A percentile compares a stretch with the other conserved stretches of the same genome.
These are phyloP conservation scores for Stylonectria norvegica DNA, from an alignment of 2,329 filamentous ascomycete species.

Conservation along the genomic window DNA sequence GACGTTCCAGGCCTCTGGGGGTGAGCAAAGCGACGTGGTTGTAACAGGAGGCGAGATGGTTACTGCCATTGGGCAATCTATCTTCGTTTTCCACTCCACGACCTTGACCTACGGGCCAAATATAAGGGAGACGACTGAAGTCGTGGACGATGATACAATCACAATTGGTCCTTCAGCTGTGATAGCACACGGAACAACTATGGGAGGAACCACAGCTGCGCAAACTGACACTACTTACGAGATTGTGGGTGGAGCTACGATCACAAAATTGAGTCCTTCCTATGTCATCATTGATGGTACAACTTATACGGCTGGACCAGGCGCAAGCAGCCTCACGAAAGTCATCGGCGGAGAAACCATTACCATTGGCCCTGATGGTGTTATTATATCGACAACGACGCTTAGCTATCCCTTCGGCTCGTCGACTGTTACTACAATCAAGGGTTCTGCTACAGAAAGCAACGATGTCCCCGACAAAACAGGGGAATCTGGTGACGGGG, in stretches of 20 bases:
- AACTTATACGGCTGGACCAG: conserved; percentile 51
- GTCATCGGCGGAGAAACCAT: conserved; percentile 49
- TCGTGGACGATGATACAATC: conserved; percentile 50
- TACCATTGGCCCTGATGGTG: conserved; percentile 48
- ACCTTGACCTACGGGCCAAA: conserved; percentile 45
- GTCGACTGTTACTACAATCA: conserved; percentile 41
- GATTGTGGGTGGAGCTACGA: conserved; percentile 51
- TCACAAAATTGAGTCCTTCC: conserved; percentile 48
- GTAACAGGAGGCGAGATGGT: conserved; percentile 48
- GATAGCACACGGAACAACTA: conserved; percentile 36
- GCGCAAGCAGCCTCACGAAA: conserved; percentile 41
- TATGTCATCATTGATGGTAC: conserved; percentile 47
- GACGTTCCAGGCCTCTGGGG: conserved; percentile 30
- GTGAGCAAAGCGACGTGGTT: conserved; percentile 40
- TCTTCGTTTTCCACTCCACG: conserved; percentile 40
- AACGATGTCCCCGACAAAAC: conserved; percentile 26
- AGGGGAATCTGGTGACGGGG: conserved; percentile 14
- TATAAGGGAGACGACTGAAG: conserved; percentile 32
- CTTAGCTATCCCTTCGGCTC: conserved; percentile 45
- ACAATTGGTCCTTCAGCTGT: conserved; percentile 47
- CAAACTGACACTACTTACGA: conserved; percentile 39
- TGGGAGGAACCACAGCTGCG: conserved; percentile 41
- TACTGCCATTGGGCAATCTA: conserved; percentile 40
- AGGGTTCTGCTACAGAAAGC: conserved; percentile 22
- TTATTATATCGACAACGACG: conserved; percentile 46